These are phyloP conservation scores for Wickerhamiella brachini DNA, from an alignment of 805 yeast genomes.

Conservation along the genomic window DNA sequence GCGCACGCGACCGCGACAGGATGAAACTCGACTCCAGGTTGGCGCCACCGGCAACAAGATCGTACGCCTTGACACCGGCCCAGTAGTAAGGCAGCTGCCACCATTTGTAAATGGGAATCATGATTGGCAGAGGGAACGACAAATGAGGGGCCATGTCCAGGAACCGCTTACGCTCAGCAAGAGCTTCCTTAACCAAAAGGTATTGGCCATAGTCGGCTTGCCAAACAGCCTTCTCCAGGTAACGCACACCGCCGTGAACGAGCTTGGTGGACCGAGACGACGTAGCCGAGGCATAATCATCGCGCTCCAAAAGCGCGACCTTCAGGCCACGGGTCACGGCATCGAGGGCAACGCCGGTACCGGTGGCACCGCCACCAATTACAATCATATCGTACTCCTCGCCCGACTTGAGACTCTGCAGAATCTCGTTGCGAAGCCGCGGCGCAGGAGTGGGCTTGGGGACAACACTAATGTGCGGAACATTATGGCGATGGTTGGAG, in stretches of 20 bases:
- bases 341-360: slow-evolving; percentile 85
- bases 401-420: slow-evolving; percentile 22
- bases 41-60: slow-evolving; percentile 80
- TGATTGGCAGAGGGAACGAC: slow-evolving; percentile 71
- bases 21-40: slow-evolving; percentile 69
- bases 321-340: slow-evolving; percentile 83
- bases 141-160: slow-evolving; percentile 86
- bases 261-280: slow-evolving; percentile 88
- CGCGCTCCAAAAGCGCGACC: slow-evolving; percentile 74
- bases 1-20: slow-evolving; percentile 49
- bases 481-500: slow-evolving; percentile 15
- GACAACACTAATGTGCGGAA: slow-evolving; percentile 15
- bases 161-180: slow-evolving; percentile 76
- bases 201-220: slow-evolving; percentile 82
- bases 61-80: slow-evolving; percentile 83
- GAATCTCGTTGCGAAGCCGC: slow-evolving; percentile 18
- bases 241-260: slow-evolving; percentile 96
- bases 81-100: slow-evolving; percentile 95
- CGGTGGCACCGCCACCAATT: slow-evolving; percentile 95
- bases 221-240: slow-evolving; percentile 87
- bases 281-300: slow-evolving; percentile 86
- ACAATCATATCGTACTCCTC: slow-evolving; percentile 64
- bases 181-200: slow-evolving; percentile 77
- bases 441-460: slow-evolving; percentile 19
- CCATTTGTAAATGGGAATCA: slow-evolving; percentile 91